Conservation (phyloP, 2,329 filamentous ascomycete genomes). For the Aspergillus sp. region DNA sequence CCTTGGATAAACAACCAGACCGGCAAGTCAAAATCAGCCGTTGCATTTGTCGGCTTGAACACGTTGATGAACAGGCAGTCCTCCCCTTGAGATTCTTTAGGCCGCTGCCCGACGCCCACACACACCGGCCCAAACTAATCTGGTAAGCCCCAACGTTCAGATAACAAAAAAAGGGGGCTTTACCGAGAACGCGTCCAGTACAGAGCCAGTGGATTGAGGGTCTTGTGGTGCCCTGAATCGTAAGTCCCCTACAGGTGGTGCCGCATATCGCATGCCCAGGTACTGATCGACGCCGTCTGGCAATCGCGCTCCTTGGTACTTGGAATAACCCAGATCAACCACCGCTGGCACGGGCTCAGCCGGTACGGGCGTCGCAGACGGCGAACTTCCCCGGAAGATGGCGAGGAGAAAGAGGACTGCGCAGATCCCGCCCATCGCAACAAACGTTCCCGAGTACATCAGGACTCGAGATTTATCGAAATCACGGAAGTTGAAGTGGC, state of each 20-base stretch:
- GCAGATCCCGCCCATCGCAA: no score
- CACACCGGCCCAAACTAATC: constrained; percentile 40
- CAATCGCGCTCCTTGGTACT: constrained; percentile 48
- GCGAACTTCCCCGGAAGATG: no score
- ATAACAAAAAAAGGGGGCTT: no score
- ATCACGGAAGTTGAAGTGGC: no score
- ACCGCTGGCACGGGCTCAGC: no score
- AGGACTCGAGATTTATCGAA: no score
- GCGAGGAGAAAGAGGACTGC: no score
- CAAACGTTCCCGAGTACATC: no score
- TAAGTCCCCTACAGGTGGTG: constrained; percentile 51
- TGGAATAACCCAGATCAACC: constrained; percentile 56
- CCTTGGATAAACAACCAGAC: constrained; percentile 51
- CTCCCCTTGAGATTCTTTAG: constrained; percentile 42
- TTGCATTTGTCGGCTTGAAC: constrained; percentile 15
- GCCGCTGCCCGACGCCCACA: constrained; percentile 55
- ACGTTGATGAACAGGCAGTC: constrained; percentile 21
- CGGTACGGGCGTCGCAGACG: no score
- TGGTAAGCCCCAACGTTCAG: no score
- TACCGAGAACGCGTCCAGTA: constrained; percentile 44
- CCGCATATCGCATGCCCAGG: constrained; percentile 62
- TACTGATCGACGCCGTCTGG: constrained; percentile 53
- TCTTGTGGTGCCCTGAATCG: constrained; percentile 56
- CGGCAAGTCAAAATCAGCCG: constrained; percentile 43
- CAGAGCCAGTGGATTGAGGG: constrained; percentile 29